Base-by-base conservation (phyloP, 2,329 filamentous ascomycete species). In the Sporothrix mexicana region DNA sequence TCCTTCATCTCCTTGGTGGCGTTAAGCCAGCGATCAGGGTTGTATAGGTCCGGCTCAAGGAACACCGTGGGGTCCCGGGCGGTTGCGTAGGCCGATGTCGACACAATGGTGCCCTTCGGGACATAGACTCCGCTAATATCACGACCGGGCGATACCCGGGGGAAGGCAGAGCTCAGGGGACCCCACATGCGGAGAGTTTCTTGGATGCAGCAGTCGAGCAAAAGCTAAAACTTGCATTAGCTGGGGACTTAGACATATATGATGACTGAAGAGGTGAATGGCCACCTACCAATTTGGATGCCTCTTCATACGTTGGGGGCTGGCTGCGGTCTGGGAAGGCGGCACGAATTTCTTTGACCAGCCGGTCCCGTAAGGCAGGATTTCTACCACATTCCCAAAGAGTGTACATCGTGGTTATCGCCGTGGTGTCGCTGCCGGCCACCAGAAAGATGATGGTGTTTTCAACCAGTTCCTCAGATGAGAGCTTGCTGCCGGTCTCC, bases 211-310 rank as follows among this genome's bases (percentile, higher is more conserved):
- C 49, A 51, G 17, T 51, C 17, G 49, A 51, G 49, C 13, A 51
- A 51, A 51, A 17, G 49, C 49, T 51, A n/a, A n/a, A n/a, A n/a
- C n/a, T n/a, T n/a, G n/a, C n/a, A n/a, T 51, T 51, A 51, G 49
- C 17, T 51, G 17, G 49, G 13, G 49, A n/a, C 17, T 17, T 51
- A 7, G 13, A n/a, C 49, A n/a, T 51, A n/a, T 51, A 51, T 51
- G 49, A 51, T 51, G 49, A n/a, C 17, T 51, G 49, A 13, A 17
- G 49, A n/a, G n/a, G n/a, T n/a, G n/a, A n/a, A n/a, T n/a, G n/a
- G n/a, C n/a, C n/a, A 51, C 49, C 17, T n/a, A 51, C 49, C 49
- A 51, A n/a, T n/a, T 51, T 51, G 49, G 13, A 17, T 51, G 49
- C 49, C 49, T 17, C 49, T 17, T 51, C 49, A 51, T 51, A 51